These are phyloP conservation scores for Galerina sulciceps DNA, from an alignment of 768 basidiomycete species.

Conservation along the genomic window DNA sequence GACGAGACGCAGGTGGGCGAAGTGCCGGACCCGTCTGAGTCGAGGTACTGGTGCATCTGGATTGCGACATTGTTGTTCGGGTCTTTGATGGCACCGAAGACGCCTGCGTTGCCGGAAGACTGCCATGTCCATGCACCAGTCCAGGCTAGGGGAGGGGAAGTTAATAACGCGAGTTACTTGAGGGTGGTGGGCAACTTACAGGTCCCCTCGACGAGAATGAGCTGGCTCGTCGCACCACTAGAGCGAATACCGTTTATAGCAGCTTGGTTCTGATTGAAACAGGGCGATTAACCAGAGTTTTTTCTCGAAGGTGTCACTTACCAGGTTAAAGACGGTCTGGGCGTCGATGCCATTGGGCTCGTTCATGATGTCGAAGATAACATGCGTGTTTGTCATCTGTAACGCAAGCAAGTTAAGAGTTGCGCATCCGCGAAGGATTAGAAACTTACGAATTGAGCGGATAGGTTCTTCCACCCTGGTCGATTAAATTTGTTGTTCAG, in stretches of 20 bases:
- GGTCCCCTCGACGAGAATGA: constrained; percentile 51
- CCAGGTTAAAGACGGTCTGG: constrained; percentile 50
- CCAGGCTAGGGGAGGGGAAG: constrained; percentile 38
- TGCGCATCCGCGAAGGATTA: not conserved
- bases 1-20: constrained; percentile 55
- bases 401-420: not conserved
- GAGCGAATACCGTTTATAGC: constrained; percentile 69
- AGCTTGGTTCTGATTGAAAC: constrained; percentile 54
- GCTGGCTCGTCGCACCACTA: constrained; percentile 61
- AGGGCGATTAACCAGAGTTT: not conserved
- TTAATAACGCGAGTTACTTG: not conserved
- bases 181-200: constrained; percentile 24
- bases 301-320: constrained; percentile 25
- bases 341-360: constrained; percentile 67
- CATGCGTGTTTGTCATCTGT: constrained; percentile 50
- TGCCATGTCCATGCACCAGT: constrained; percentile 69
- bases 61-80: constrained; percentile 67
- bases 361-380: constrained; percentile 71
- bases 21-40: constrained; percentile 65
- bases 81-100: constrained; percentile 55
- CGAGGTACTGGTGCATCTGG: constrained; percentile 75
- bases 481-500: not conserved
- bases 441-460: constrained; percentile 52
- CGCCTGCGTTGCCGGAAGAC: constrained; percentile 58
- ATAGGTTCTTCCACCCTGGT: constrained; percentile 62